Base-by-base conservation (phyloP, 2,329 filamentous ascomycete species). In the Ilyonectria robusta region DNA sequence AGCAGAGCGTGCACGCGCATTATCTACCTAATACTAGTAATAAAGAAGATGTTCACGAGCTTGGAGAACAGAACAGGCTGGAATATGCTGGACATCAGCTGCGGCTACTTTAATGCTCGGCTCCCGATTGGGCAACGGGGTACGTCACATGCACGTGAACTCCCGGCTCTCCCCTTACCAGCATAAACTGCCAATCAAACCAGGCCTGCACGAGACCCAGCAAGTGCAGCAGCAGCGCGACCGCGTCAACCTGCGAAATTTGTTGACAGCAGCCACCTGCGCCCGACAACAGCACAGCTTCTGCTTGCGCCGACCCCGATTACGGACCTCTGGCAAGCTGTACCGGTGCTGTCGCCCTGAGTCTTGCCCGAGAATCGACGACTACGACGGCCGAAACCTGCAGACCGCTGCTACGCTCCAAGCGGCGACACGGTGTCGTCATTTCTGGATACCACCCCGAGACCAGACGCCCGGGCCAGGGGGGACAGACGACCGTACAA, bases 121-220 rank as follows among this genome's bases (percentile, higher is more conserved):
- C 58, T 47, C 47, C 58, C 66, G 59, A 69, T 69, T 69, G 62
- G 72, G 69, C 55, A 31, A 46, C 13, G 26, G 15, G 40, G 61
- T 64, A 60, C 66, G 64, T 59, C 55, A 62, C 68, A 68, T 70
- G 69, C 74, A 73, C 74, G 74, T 76, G 72, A 72, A 75, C 64
- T 68, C 62, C 64, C 68, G 48, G 65, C 61, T 37, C 70, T 76
- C 73, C 67, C 73, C 70, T 75, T 65, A 62, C 62, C 66, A 69
- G 70, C 60, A 71, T 75, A 66, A 69, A 66, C 73, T 74, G 73
- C 72, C 74, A 76, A 76, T 76, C 74, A 76, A 67, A 76, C 50
- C 29, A 58, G 37, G 19, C 42, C 48, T 67, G 71, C 74, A 69
- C 69, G 63, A 66, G 71, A 69, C 70, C 56, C 68, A 66, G 70